These are phyloP conservation scores for Phytophthora litchii DNA, from an alignment of 352 stramenopile genomes.

Conservation along the genomic window DNA sequence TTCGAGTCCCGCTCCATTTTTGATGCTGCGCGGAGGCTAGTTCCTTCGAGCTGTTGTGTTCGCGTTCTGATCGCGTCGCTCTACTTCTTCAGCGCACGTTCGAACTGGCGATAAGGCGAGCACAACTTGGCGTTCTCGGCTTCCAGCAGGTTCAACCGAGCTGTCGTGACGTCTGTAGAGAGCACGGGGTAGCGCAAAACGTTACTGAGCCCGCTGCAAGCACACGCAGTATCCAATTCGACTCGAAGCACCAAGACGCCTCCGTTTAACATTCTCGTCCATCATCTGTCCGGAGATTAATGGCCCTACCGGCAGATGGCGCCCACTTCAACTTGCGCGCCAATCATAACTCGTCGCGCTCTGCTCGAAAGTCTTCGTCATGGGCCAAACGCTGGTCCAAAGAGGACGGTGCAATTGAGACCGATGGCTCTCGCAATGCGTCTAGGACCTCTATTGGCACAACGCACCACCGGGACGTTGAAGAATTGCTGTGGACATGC, in stretches of 20 bases:
- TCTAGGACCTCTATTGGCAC: neutral
- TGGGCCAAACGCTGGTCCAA: neutral
- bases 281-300: neutral
- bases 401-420: slow-evolving; percentile 7
- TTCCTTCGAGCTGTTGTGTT: slow-evolving; percentile 19
- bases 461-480: slow-evolving; percentile 6
- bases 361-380: neutral
- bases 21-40: neutral
- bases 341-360: slow-evolving; percentile 3
- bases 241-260: slow-evolving; percentile 11
- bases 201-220: slow-evolving; percentile 18
- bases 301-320: slow-evolving; percentile 11
- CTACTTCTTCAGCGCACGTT: slow-evolving; percentile 22
- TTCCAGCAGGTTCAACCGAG: slow-evolving; percentile 5
- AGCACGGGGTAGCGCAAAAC: neutral
- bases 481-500: slow-evolving; percentile 19
- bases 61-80: slow-evolving; percentile 11
- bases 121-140: slow-evolving; percentile 4
- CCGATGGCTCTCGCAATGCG: neutral
- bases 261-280: slow-evolving; percentile 13
- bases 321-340: slow-evolving; percentile 16
- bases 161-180: slow-evolving; percentile 3
- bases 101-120: slow-evolving; percentile 28
- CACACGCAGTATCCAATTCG: slow-evolving; percentile 24
- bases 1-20: too few species aligned